These are phyloP conservation scores for Coleophoma eucalyptorum DNA, from an alignment of 2,329 filamentous ascomycete species.

Conservation along the genomic window DNA sequence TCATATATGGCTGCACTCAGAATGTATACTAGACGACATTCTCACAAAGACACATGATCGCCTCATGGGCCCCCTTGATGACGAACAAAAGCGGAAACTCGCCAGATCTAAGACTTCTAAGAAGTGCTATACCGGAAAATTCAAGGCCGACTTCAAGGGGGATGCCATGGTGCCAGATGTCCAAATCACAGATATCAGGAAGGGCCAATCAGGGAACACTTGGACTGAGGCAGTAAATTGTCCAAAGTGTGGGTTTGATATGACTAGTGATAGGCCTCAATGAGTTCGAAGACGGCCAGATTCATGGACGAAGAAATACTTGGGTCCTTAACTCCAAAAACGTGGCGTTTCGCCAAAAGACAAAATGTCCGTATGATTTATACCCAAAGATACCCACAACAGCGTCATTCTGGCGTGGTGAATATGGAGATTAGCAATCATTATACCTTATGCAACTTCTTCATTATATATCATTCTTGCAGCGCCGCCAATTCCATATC, in stretches of 20 bases:
- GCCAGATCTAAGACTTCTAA: conserved; percentile 12
- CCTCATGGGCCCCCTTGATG: conserved; percentile 1
- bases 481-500: too few species aligned
- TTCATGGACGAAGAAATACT: too few species aligned
- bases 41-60: conserved; percentile 21
- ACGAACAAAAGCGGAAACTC: conserved; percentile 8
- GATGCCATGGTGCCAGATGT: background rate
- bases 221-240: background rate
- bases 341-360: too few species aligned
- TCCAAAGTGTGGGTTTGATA: background rate
- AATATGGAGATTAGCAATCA: too few species aligned
- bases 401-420: too few species aligned
- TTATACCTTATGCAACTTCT: too few species aligned
- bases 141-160: conserved; percentile 19
- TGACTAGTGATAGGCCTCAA: background rate
- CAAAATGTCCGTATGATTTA: too few species aligned
- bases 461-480: too few species aligned
- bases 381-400: too few species aligned
- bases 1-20: conserved; percentile 30
- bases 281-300: background rate
- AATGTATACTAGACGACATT: conserved; percentile 29
- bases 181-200: background rate
- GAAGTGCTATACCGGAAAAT: conserved; percentile 16
- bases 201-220: background rate
- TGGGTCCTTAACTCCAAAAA: too few species aligned